Base-by-base conservation (phyloP, 352 stramenopile genomes). In the Phytopythium aichiense region DNA sequence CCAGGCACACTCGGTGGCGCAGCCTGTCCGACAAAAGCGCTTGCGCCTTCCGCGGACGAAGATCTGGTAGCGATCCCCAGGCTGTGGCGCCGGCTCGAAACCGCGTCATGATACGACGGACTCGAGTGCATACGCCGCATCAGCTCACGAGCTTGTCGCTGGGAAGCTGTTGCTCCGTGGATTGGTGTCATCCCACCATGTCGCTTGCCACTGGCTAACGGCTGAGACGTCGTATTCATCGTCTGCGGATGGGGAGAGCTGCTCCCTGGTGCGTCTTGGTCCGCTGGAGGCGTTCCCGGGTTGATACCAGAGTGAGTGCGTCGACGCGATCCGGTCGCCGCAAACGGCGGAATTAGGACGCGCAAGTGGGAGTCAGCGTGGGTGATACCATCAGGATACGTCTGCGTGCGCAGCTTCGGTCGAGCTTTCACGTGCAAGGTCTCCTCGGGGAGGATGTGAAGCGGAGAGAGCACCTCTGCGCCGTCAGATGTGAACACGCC, bases 381-480 rank as follows among this genome's bases (percentile, higher is more conserved):
- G 2, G 37, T 42, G 20, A n/a, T 60, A n/a, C 48, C 20, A 13
- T 73, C 67, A 4, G 63, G 46, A 31, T 70, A 67, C 13, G 56
- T 62, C 15, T 74, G 65, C 28, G 76, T 22, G 4, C 77, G 64
- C 40, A 75, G 61, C 55, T 90, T 92, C 31, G 80, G 65, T 57
- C 78, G 76, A 25, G 91, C 81, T 31, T 77, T 79, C 9, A 93
- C 84, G 22, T 88, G 66, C 40, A 95, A 60, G 4, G 84, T 69
- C 67, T 95, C 86, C 33, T 87, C 74, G 0, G 77, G 68, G 31
- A 90, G 72, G 56, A 95, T 91, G 58, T 95, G 79, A 48, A 87
- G 66, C 13, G 81, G 81, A 40, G 82, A 89, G 58, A 95, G 54
- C 6, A 95, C 77, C 37, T 93, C 82, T 0, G 74, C 64, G 22